phyloP scores from a whole-genome alignment of 805 yeast species.

The Wickerhamomyces sydowiorum region DNA sequence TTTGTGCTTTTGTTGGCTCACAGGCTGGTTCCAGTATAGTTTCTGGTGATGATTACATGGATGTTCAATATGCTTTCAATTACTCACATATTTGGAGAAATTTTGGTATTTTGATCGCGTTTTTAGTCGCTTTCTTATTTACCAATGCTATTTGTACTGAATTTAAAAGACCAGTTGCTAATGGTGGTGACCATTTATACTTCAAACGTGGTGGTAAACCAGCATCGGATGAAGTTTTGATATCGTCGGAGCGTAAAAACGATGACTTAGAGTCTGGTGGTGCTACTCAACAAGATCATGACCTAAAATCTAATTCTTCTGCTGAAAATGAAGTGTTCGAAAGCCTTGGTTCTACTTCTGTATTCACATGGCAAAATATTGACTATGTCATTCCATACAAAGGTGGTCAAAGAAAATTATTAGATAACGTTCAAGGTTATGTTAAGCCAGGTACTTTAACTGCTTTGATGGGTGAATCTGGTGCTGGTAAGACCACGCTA shows the following conservation, averaged over 20 bases:
- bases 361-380: slow-evolving; percentile 27
- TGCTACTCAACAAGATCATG: slow-evolving; percentile 2
- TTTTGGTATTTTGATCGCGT: slow-evolving; percentile 59
- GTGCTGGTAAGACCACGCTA: background rate
- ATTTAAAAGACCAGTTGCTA: slow-evolving; percentile 33
- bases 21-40: slow-evolving; percentile 46
- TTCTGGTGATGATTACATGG: slow-evolving; percentile 54
- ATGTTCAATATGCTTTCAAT: slow-evolving; percentile 41
- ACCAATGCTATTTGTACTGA: slow-evolving; percentile 53
- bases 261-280: slow-evolving; percentile 8
- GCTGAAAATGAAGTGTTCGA: slow-evolving; percentile 15
- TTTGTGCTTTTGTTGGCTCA: slow-evolving; percentile 62
- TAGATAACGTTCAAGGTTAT: slow-evolving; percentile 24
- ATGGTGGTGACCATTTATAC: slow-evolving; percentile 37
- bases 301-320: slow-evolving; percentile 2
- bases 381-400: slow-evolving; percentile 27
- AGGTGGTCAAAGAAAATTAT: slow-evolving; percentile 39
- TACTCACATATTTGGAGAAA: slow-evolving; percentile 75
- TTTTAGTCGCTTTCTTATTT: slow-evolving; percentile 43
- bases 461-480: background rate
- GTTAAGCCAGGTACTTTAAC: background rate
- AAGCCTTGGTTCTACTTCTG: slow-evolving; percentile 24
- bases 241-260: background rate
- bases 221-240: background rate
- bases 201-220: slow-evolving; percentile 38